These are phyloP conservation scores for Lactuca saligna DNA, from an alignment of 129 eudicot genomes.

Conservation along the genomic window DNA sequence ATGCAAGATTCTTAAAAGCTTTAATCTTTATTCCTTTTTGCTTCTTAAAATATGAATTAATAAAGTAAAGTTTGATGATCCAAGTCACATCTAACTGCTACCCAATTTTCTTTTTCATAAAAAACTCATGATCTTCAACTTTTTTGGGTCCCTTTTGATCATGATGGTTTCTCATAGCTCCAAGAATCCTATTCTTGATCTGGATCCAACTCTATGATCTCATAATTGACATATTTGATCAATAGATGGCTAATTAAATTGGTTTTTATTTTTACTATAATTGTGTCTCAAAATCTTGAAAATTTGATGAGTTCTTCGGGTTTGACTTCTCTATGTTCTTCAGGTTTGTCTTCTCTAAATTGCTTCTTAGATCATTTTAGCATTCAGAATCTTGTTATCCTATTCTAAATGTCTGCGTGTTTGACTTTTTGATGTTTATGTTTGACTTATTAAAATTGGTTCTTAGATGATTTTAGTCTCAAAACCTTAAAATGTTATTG, in stretches of 20 bases:
- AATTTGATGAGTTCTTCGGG: not conserved
- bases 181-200: constrained; percentile 23
- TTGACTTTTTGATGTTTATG: constrained; percentile 29
- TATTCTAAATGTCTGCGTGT: not conserved
- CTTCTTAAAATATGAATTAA: constrained; percentile 14
- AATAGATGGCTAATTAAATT: not conserved
- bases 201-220: constrained; percentile 27
- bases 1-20: constrained; percentile 56
- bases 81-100: constrained; percentile 43
- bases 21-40: constrained; percentile 30
- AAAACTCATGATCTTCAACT: constrained; percentile 34
- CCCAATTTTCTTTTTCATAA: constrained; percentile 12
- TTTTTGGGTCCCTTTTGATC: constrained; percentile 34
- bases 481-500: not conserved
- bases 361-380: not conserved
- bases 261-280: not conserved
- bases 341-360: constrained; percentile 10
- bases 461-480: constrained; percentile 1
- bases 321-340: constrained; percentile 30
- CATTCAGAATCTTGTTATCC: not conserved
- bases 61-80: constrained; percentile 42
- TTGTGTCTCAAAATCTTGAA: not conserved
- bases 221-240: constrained; percentile 5
- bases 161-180: constrained; percentile 12
- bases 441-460: constrained; percentile 8